Evolutionary conservation across 768 basidiomycete genomes (phyloP).

Genomic region (Termitomyces sp.): DNA sequence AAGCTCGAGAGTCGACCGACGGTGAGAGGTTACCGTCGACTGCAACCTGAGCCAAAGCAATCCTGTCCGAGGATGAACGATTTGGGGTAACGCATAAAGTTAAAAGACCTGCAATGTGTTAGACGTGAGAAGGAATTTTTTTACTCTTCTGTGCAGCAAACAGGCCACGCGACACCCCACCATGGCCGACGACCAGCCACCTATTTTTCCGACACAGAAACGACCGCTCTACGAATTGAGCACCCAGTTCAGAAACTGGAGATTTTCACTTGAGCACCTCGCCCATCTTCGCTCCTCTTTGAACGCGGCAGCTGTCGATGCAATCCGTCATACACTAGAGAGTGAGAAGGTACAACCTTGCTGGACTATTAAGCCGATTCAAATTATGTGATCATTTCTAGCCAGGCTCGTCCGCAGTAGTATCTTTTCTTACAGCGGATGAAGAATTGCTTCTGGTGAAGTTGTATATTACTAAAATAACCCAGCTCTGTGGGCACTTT

Average conservation of each 20-base stretch:
- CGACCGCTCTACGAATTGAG: conserved; percentile 67
- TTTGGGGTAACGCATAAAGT: too few relatives aligned
- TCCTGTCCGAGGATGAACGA: too few relatives aligned
- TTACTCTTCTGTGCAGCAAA: too few relatives aligned
- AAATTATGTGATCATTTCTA: conserved; percentile 22
- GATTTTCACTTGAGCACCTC: conserved; percentile 72
- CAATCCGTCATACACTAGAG: conserved; percentile 75
- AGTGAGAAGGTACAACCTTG: conserved; percentile 58
- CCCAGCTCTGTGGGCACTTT: conserved; percentile 79
- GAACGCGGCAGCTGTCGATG: conserved; percentile 71
- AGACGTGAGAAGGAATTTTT: too few relatives aligned
- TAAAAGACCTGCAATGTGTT: too few relatives aligned
- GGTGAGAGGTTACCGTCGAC: too few relatives aligned
- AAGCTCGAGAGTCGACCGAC: too few relatives aligned
- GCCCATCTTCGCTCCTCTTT: conserved; percentile 53
- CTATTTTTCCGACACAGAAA: conserved; percentile 15
- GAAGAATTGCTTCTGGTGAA: conserved; percentile 90
- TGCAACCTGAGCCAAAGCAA: too few relatives aligned
- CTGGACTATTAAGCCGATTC: conserved; percentile 9
- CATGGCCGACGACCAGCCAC: conserved; percentile 3
- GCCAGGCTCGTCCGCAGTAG: conserved; percentile 69
- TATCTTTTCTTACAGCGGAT: conserved; percentile 69
- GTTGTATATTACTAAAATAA: conserved; percentile 83
- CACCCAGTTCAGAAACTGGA: conserved; percentile 85
- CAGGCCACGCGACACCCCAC: background rate